Conservation (phyloP, 2,329 filamentous ascomycete genomes). For the Pseudocercospora musae region DNA sequence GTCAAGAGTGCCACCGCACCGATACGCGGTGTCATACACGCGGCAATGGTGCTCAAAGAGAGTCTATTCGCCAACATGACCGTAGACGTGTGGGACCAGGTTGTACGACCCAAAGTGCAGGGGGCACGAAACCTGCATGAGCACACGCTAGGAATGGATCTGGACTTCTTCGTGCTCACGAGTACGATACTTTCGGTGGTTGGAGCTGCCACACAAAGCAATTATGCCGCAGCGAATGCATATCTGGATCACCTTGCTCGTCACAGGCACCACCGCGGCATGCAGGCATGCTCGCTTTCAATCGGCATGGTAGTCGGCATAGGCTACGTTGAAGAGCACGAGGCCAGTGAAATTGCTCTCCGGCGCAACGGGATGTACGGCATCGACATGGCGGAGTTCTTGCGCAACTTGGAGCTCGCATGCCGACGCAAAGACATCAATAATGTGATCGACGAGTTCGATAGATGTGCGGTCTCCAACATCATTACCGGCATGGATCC, state of each 20-base stretch:
- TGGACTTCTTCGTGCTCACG: background rate
- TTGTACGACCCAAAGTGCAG: background rate
- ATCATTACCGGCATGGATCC: background rate
- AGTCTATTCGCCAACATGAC: conserved; percentile 50
- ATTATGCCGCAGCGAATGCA: background rate
- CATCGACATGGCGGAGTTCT: background rate
- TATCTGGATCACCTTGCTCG: background rate
- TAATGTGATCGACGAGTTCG: background rate
- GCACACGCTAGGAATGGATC: background rate
- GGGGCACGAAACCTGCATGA: background rate
- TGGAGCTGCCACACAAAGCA: background rate
- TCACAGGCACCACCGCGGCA: background rate
- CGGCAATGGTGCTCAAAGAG: conserved; percentile 48
- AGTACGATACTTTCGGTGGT: background rate
- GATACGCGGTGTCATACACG: conserved; percentile 45
- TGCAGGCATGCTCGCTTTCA: background rate
- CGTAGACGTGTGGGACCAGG: background rate
- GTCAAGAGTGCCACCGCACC: conserved; percentile 12
- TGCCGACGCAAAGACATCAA: background rate
- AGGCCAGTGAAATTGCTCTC: background rate
- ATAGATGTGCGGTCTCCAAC: background rate
- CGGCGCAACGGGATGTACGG: background rate
- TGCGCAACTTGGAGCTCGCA: background rate
- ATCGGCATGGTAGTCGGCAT: background rate
- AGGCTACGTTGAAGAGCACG: background rate